Evolutionary conservation across 192 early-diverging fungal species (phyloP).

Genomic region (Phycomyces nitens): DNA sequence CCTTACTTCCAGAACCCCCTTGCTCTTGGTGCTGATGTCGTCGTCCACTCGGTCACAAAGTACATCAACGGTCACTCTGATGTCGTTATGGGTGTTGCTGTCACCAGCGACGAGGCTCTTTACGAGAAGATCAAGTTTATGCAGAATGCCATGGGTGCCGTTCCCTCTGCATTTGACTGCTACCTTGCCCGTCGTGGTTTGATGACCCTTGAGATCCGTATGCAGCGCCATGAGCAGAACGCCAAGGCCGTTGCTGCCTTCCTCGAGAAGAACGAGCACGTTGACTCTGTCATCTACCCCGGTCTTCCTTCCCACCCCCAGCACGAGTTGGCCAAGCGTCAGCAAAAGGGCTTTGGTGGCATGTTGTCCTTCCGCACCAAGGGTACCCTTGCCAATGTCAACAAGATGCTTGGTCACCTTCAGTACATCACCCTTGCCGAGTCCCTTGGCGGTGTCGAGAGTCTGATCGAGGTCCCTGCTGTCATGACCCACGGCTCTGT

Average conservation of each 20-base stretch:
- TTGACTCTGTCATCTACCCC: constrained; percentile 90
- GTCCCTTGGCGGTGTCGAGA: constrained; percentile 93
- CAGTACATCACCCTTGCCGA: constrained; percentile 93
- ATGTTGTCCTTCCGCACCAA: constrained; percentile 95
- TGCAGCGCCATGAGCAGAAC: constrained; percentile 85
- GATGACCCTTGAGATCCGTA: constrained; percentile 94
- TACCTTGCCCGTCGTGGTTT: constrained; percentile 92
- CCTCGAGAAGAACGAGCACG: constrained; percentile 65
- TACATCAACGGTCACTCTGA: constrained; percentile 99
- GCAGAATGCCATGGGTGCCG: constrained; percentile 96
- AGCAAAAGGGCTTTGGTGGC: constrained; percentile 91
- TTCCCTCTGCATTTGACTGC: constrained; percentile 96
- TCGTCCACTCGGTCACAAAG: constrained; percentile 97
- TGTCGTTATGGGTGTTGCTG: constrained; percentile 94
- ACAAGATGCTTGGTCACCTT: constrained; percentile 77
- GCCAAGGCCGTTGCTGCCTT: constrained; percentile 80
- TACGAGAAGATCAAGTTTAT: constrained; percentile 80
- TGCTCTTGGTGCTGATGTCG: constrained; percentile 90
- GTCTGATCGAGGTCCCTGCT: constrained; percentile 88
- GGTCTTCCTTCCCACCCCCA: constrained; percentile 88
- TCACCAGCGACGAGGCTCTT: constrained; percentile 72
- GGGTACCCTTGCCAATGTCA: constrained; percentile 74
- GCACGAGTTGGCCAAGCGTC: constrained; percentile 85
- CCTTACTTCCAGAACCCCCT: constrained; percentile 92
- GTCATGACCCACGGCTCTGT: constrained; percentile 96